These are phyloP conservation scores for Hamamelis virginiana DNA, from an alignment of 164 flowering plant genomes.

Conservation along the genomic window DNA sequence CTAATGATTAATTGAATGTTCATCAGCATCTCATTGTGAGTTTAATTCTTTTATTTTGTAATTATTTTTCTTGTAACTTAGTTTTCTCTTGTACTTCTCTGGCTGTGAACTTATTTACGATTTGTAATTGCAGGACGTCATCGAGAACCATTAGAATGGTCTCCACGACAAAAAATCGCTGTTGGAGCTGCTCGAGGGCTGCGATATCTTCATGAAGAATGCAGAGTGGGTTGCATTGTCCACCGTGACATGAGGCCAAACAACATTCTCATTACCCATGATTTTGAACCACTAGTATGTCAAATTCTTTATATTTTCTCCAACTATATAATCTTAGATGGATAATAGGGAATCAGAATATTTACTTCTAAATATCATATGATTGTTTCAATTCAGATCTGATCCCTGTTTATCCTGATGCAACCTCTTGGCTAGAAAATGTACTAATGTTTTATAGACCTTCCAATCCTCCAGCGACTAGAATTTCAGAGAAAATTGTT, in stretches of 20 bases:
- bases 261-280: conserved; percentile 70
- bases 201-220: conserved; percentile 72
- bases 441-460: too few relatives aligned
- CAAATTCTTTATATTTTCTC: background rate
- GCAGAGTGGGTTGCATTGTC: conserved; percentile 75
- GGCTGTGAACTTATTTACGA: background rate
- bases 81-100: background rate
- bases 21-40: background rate
- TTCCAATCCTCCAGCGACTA: too few relatives aligned
- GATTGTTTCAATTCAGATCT: too few relatives aligned
- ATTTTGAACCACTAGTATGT: conserved; percentile 61
- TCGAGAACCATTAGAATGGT: conserved; percentile 47
- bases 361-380: too few relatives aligned
- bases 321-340: too few relatives aligned
- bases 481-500: too few relatives aligned
- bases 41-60: background rate
- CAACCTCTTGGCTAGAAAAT: too few relatives aligned
- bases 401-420: too few relatives aligned
- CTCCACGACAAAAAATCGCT: conserved; percentile 62
- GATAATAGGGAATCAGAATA: too few relatives aligned
- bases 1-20: background rate
- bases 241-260: conserved; percentile 76
- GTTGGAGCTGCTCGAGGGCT: conserved; percentile 71
- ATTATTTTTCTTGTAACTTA: background rate
- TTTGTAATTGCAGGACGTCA: conserved; percentile 39